These are phyloP conservation scores for Plasmopara halstedii DNA, from an alignment of 352 stramenopile species.

Conservation along the genomic window DNA sequence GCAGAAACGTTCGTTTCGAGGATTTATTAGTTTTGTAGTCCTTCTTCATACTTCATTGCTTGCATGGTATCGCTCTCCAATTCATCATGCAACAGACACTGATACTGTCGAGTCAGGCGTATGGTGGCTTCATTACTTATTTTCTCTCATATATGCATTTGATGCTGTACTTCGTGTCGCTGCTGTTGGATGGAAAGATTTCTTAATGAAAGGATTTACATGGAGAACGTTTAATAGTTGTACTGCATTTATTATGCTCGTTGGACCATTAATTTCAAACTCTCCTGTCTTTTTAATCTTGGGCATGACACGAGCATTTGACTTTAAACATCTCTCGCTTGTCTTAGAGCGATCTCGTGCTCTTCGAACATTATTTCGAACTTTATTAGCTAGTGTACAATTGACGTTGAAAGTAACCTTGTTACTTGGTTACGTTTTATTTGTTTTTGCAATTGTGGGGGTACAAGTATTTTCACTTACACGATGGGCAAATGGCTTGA, in stretches of 20 bases:
- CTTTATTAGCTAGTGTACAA: conserved; percentile 52
- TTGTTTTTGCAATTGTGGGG: conserved; percentile 75
- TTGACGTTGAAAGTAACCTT: conserved; percentile 76
- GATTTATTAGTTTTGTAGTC: conserved; percentile 53
- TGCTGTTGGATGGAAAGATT: conserved; percentile 71
- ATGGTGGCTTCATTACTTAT: conserved; percentile 77
- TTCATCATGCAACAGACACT: conserved; percentile 25
- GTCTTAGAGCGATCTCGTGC: conserved; percentile 63
- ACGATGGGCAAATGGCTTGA: conserved; percentile 65
- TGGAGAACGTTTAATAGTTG: conserved; percentile 69
- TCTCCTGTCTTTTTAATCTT: conserved; percentile 66
- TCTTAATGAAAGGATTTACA: conserved; percentile 79
- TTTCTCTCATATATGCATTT: conserved; percentile 67
- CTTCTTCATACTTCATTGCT: conserved; percentile 66
- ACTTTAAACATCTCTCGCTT: conserved; percentile 79
- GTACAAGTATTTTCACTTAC: conserved; percentile 80
- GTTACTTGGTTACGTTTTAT: conserved; percentile 70
- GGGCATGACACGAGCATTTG: conserved; percentile 68
- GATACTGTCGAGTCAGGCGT: conserved; percentile 29
- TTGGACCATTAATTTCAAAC: conserved; percentile 48
- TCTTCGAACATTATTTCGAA: conserved; percentile 70
- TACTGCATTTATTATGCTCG: conserved; percentile 72
- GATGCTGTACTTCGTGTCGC: conserved; percentile 62
- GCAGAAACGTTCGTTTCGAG: conserved; percentile 53
- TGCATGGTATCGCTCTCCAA: conserved; percentile 59